Evolutionary conservation across 2,329 filamentous ascomycete species (phyloP), one percentile per base, ranked within the genome.

Genomic region (Colletotrichum zoysiae): DNA sequence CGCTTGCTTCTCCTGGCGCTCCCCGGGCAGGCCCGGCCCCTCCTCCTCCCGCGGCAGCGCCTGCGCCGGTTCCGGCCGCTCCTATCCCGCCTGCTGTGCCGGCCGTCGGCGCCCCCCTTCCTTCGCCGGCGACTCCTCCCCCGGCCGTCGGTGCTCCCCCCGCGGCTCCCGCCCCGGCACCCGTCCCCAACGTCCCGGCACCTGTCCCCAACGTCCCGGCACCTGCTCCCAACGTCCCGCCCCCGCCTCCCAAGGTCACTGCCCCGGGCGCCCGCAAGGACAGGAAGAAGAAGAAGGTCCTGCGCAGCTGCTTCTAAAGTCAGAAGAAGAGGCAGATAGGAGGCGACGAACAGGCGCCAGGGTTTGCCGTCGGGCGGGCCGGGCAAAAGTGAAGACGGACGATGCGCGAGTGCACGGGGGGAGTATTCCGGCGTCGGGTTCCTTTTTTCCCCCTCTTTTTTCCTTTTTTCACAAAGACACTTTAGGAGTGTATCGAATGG

Each of bases 391-490:
- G 58, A 67, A 67, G n/a, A 20, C 35, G 14, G 14, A 20, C 18
- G 12, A 56, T 55, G 30, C 44, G 26, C 26, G 26, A 26, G n/a
- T 16, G 7, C n/a, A n/a, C n/a, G n/a, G n/a, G n/a, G 20, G 20
- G n/a, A 42, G 30, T 20, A 62, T 33, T 59, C 46, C 20, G 58
- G 69, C 62, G 48, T 70, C 38, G 65, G 69, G 46, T 65, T 71
- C 68, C 64, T 71, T 48, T 44, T 26, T 26, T 26, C 26, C 26
- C 26, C 26, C 26, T 26, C n/a, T n/a, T n/a, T n/a, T n/a, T n/a
- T n/a, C n/a, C n/a, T n/a, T n/a, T n/a, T n/a, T n/a, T 26, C 26
- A 26, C 3, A 26, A 48, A 68, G 44, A 65, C 53, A 63, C 65
- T 26, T 26, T 26, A 68, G 20, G 38, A 44, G 51, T 53, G 65